Conservation (phyloP, 208 protist species). For the Leishmania aethiopica region DNA sequence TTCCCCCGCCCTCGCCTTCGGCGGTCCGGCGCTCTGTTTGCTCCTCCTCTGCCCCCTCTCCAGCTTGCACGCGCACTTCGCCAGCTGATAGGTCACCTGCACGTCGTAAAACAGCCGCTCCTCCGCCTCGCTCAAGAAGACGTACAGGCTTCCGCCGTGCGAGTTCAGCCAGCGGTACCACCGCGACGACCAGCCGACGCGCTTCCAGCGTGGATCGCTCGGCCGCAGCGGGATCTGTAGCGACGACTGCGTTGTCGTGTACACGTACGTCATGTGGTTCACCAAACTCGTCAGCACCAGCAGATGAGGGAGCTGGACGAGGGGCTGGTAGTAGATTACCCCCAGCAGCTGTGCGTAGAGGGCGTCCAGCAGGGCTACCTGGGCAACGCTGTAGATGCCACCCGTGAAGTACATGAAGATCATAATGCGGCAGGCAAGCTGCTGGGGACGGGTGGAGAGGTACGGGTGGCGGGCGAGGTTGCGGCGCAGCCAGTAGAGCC, state of each 20-base stretch:
- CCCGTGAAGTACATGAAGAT: conserved; percentile 80
- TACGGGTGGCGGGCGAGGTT: conserved; percentile 69
- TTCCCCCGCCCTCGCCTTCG: not conserved
- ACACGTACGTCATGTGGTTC: conserved; percentile 78
- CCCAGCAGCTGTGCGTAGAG: conserved; percentile 58
- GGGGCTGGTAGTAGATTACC: conserved; percentile 69
- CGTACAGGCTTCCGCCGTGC: conserved; percentile 82
- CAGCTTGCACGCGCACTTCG: not conserved
- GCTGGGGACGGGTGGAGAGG: conserved; percentile 74
- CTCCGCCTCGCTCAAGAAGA: conserved; percentile 78
- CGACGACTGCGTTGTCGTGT: conserved; percentile 62
- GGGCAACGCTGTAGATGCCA: conserved; percentile 60
- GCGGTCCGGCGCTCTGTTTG: not conserved
- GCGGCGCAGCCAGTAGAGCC: conserved; percentile 55
- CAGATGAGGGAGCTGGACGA: conserved; percentile 67
- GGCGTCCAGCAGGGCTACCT: conserved; percentile 44
- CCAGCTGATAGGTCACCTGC: conserved; percentile 40
- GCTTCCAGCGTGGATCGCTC: conserved; percentile 63
- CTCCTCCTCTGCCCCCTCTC: not conserved
- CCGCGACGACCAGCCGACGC: conserved; percentile 60
- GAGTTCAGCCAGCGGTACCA: conserved; percentile 82
- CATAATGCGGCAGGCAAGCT: conserved; percentile 80
- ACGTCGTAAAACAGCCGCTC: conserved; percentile 67
- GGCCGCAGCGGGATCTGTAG: conserved; percentile 67
- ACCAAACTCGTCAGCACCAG: conserved; percentile 70